Conservation (phyloP, 1,284 basidiomycete species). For the Ceratobasidium sp. region DNA sequence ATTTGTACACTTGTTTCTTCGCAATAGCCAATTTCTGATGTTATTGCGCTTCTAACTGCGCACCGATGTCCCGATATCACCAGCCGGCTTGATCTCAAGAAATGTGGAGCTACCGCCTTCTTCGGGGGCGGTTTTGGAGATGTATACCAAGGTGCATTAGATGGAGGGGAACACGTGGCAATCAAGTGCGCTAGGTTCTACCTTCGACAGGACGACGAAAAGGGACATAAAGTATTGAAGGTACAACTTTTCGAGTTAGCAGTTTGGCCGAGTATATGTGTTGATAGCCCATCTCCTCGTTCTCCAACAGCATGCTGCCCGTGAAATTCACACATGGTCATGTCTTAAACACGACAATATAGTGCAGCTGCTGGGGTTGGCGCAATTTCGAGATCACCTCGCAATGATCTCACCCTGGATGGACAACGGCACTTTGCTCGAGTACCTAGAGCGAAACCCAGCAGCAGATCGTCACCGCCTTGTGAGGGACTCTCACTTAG, state of each 20-base stretch:
- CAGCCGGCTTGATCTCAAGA: neutral
- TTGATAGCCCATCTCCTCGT: neutral
- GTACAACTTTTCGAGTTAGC: neutral
- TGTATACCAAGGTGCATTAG: neutral
- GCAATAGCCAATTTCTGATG: neutral
- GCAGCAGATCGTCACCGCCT: neutral
- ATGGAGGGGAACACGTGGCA: neutral
- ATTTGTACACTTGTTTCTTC: neutral
- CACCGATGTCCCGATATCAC: neutral
- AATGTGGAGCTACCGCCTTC: neutral
- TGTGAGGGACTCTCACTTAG: neutral
- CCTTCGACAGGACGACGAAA: neutral
- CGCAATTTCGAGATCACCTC: neutral
- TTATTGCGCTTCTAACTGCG: neutral
- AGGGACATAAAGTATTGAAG: neutral
- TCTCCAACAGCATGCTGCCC: constrained; percentile 3
- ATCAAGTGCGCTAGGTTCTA: constrained; percentile 5
- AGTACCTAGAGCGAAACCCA: neutral
- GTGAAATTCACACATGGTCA: constrained; percentile 18
- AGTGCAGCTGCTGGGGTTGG: neutral
- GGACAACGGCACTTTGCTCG: neutral
- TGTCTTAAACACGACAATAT: constrained; percentile 9
- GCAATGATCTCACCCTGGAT: no score
- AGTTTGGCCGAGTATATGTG: no score
- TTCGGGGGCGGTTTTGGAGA: neutral